A percentile compares a stretch with the other conserved stretches of the same genome.
Evolutionary conservation across 768 basidiomycete species (phyloP).

Genomic region (Suillus lakei): DNA sequence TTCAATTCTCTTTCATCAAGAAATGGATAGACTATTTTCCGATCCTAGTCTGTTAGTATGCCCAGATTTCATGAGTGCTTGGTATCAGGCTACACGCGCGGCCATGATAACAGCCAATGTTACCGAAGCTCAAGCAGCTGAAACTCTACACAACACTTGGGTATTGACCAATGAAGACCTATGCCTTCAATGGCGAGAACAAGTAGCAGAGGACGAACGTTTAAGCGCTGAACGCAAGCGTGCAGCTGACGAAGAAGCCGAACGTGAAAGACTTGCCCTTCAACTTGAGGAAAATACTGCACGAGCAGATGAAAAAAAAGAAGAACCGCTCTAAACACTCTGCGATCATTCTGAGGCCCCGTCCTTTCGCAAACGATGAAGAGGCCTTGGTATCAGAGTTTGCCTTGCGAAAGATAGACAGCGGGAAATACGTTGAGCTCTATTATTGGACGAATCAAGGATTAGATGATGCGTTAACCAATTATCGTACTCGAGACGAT

Average conservation of each 20-base stretch:
- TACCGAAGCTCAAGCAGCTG: not conserved
- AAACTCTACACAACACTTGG: too few species aligned
- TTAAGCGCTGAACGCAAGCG: too few species aligned
- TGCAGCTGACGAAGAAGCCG: not conserved
- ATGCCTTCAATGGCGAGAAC: not conserved
- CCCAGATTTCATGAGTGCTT: not conserved
- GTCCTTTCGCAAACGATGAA: not conserved
- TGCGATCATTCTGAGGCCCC: too few species aligned
- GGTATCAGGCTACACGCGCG: too few species aligned
- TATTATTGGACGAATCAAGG: not conserved
- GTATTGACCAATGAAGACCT: not conserved
- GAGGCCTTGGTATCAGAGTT: not conserved
- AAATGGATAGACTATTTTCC: not conserved
- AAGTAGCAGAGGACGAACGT: not conserved
- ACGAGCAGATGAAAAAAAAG: too few species aligned
- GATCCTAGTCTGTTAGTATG: not conserved
- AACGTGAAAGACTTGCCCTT: not conserved
- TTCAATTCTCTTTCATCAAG: too few species aligned
- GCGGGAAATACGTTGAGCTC: not conserved
- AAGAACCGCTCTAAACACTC: too few species aligned
- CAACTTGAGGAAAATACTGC: not conserved
- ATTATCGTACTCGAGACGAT: not conserved
- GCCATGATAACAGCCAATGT: too few species aligned
- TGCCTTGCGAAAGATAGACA: not conserved
- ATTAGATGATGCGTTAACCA: accelerated